Evolutionary conservation across 2,329 filamentous ascomycete genomes (phyloP), one percentile per base, ranked within the genome.

Genomic region (Cordyceps tenuipes): DNA sequence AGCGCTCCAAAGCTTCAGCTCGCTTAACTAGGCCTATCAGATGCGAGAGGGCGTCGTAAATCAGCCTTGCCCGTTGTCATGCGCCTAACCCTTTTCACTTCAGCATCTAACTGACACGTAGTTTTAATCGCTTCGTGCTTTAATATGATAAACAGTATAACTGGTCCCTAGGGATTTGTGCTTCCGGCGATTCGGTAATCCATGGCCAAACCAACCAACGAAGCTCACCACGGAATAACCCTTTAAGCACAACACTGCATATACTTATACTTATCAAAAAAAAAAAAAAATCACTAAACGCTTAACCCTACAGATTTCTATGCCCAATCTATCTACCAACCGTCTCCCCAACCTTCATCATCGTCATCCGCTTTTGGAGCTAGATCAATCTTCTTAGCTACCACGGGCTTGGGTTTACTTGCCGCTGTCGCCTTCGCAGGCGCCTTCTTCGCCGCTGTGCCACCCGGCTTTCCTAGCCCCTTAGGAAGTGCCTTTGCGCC

Each of bases 401-500:
- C 71, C 1, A 75, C 70, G 7, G 76, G 72, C 63, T 81, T 82
- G 0, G 72, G 62, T 62, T 80, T 82, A 1, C 70, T 63, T 13
- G 68, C 73, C 1, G 71, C 71, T 1, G 75, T 70, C 0, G 72
- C 62, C 62, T 80, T 82, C 1, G 70, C 65, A 9, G 71, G 62
- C 7, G 74, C 68, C 62, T 79, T 82, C 66, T 77, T 80, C 59
- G 70, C 64, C 0, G 70, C 57, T 1, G 61, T 71, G 0, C 64
- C n/a, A 6, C 43, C 72, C 2, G 82, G 68, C 73, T 95, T 96
- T 1, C 79, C 75, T 29, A 97, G 71, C 0, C 93, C 93, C 74
- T 96, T 99, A 0, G 93, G 92, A 59, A 97, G 70, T 3, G 87
- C 76, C 65, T 89, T 94, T 47, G 69, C 57, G 1, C 71, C 70